A percentile compares a stretch with the other conserved stretches of the same genome.
phyloP scores from a whole-genome alignment of 192 early-diverging fungal genomes.

The Endogone sp. region DNA sequence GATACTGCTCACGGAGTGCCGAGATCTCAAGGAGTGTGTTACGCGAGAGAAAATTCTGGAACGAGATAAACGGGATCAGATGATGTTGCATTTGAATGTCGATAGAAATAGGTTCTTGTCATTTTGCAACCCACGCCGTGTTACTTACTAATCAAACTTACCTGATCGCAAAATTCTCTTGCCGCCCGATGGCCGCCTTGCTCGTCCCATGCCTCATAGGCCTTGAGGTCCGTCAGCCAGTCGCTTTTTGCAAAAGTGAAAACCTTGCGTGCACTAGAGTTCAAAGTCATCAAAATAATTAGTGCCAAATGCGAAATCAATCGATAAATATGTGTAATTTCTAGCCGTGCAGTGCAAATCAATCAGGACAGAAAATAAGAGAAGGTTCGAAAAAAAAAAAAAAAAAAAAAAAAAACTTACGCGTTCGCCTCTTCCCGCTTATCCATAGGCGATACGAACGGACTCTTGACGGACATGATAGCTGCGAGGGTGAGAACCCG shows the following conservation, averaged over 20 bases:
- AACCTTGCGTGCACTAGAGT: constrained; percentile 30
- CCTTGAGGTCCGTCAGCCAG: constrained; percentile 58
- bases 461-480: constrained; percentile 56
- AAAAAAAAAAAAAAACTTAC: constrained; percentile 19
- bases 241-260: constrained; percentile 54
- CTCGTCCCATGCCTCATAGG: constrained; percentile 43
- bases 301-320: too few species aligned
- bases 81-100: constrained; percentile 8
- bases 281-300: too few species aligned
- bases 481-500: constrained; percentile 66
- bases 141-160: constrained; percentile 12
- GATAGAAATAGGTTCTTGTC: too few species aligned
- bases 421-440: constrained; percentile 48
- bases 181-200: constrained; percentile 18
- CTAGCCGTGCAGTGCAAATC: too few species aligned
- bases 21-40: constrained; percentile 59
- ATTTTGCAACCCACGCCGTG: too few species aligned
- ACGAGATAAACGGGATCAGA: constrained; percentile 16
- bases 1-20: constrained; percentile 51
- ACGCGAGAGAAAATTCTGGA: constrained; percentile 62
- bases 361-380: too few species aligned
- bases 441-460: constrained; percentile 39
- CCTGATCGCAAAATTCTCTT: constrained; percentile 33
- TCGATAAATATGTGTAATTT: too few species aligned
- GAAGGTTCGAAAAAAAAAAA: neutral